phyloP scores from a whole-genome alignment of 1,284 basidiomycete species.

The Rhodotorula sp. region DNA sequence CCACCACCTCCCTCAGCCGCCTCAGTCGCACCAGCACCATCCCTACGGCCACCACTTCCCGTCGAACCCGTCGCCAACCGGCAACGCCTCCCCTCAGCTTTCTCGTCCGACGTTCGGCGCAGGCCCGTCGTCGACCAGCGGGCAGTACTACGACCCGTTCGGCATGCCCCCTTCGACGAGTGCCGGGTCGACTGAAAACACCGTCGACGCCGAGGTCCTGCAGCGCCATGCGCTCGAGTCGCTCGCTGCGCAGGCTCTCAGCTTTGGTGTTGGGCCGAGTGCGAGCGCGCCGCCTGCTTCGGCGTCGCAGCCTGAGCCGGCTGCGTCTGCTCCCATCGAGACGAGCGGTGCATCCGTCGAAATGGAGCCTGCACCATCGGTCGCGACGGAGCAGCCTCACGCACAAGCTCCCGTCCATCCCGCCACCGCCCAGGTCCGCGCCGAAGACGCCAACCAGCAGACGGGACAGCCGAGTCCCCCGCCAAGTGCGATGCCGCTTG shows the following conservation, averaged over 20 bases:
- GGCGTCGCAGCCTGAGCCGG: background rate
- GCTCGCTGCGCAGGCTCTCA: slow-evolving; percentile 23
- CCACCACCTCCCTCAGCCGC: background rate
- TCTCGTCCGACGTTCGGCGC: background rate
- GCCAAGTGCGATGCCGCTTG: slow-evolving; percentile 11
- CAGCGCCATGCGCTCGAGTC: slow-evolving; percentile 18
- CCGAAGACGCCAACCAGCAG: background rate
- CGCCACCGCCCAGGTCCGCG: background rate
- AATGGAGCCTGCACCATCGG: background rate
- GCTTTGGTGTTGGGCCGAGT: slow-evolving; percentile 6
- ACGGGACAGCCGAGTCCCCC: slow-evolving; percentile 8
- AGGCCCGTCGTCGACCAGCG: too few species aligned
- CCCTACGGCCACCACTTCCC: background rate
- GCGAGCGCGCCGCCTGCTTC: background rate
- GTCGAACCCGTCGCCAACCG: background rate
- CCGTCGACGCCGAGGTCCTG: background rate
- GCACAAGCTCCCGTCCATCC: background rate
- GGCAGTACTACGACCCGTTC: slow-evolving; percentile 3
- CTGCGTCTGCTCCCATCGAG: too few species aligned
- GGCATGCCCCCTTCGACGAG: background rate
- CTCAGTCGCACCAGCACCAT: background rate
- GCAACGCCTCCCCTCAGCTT: slow-evolving; percentile 5
- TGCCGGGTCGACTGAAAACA: background rate
- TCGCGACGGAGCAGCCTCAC: background rate
- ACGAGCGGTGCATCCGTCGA: background rate